Evolutionary conservation across 2,329 filamentous ascomycete species (phyloP), one percentile per base, ranked within the genome.

Genomic region (Pyrenochaeta sp.): DNA sequence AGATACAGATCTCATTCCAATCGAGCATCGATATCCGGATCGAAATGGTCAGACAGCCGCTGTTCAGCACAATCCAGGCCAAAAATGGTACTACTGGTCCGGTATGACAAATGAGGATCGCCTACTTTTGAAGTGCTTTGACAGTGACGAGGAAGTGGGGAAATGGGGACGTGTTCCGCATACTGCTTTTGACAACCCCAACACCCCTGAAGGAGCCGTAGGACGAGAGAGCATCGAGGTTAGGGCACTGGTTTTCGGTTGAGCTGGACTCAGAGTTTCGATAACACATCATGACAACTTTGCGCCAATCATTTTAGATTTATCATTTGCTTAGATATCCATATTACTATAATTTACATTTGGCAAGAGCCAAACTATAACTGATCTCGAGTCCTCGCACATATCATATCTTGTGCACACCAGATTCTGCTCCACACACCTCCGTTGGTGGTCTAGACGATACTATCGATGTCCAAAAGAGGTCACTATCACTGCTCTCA

Each of bases 211-310:
- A 15, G 89, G 88, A 40, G 91, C 90, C 4, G 86, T 87, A 59
- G 85, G 84, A 0, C 83, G 92, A 61, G 90, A 96, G 80, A 96
- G 92, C 72, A 96, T 97, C 71, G 93, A 97, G 76, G 90, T 97
- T 14, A 83, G 93, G 64, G 87, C 90, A 31, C 80, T 97, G 74
- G 90, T 97, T 0, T 96, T 97, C 81, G 90, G 89, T 10, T 73
- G 52, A 49, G 9, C 23, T 27, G 4, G 23, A 27, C 9, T n/a
- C 9, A 27, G 23, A 27, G 9, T 9, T 9, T 27, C n/a, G 9
- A 27, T 27, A 27, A 27, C 9, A 9, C 23, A 27, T 27, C 9
- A 27, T 27, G 23, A 27, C 9, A 9, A 9, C 23, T 27, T 27
- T 27, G 4, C 9, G 9, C 23, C 9, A 27, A 9, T 27, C 23